Evolutionary conservation across 192 early-diverging fungal species (phyloP).

Genomic region (Thoreauomyces humboldtii): DNA sequence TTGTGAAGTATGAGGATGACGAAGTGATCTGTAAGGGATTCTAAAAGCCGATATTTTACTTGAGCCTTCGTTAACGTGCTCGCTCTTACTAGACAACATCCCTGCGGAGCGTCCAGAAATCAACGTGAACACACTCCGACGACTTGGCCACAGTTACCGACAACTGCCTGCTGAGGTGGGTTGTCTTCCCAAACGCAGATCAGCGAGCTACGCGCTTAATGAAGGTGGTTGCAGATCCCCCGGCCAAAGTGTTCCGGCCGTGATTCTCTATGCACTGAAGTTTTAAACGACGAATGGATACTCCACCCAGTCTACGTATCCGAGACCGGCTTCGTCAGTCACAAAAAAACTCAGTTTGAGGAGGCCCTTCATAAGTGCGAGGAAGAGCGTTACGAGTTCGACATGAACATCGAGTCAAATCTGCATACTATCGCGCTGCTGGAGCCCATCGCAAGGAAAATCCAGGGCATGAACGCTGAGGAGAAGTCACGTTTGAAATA

Average conservation of each 20-base stretch:
- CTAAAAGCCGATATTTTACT: neutral
- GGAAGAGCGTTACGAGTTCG: slow-evolving; percentile 97
- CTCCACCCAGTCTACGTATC: slow-evolving; percentile 90
- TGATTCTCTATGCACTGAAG: slow-evolving; percentile 88
- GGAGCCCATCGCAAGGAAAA: slow-evolving; percentile 84
- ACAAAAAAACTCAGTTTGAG: slow-evolving; percentile 89
- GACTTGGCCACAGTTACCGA: slow-evolving; percentile 74
- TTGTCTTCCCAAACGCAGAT: too few species aligned
- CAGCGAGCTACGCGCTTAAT: neutral
- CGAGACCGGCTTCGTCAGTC: slow-evolving; percentile 88
- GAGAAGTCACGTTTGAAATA: slow-evolving; percentile 73
- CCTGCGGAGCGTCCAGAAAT: slow-evolving; percentile 58
- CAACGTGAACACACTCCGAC: slow-evolving; percentile 58
- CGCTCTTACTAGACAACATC: slow-evolving; percentile 54
- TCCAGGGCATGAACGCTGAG: slow-evolving; percentile 78
- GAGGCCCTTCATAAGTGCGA: slow-evolving; percentile 95
- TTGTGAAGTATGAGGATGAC: slow-evolving; percentile 78
- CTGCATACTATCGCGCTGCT: slow-evolving; percentile 83
- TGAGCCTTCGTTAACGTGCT: neutral
- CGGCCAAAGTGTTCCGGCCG: slow-evolving; percentile 77
- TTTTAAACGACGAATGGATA: slow-evolving; percentile 95
- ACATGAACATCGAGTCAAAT: slow-evolving; percentile 95
- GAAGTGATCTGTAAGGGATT: slow-evolving; percentile 55
- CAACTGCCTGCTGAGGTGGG: slow-evolving; percentile 63
- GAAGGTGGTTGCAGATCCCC: slow-evolving; percentile 13